Conservation (phyloP, 1,139 yeast genomes). For the Geotrichum cucujoidarum region DNA sequence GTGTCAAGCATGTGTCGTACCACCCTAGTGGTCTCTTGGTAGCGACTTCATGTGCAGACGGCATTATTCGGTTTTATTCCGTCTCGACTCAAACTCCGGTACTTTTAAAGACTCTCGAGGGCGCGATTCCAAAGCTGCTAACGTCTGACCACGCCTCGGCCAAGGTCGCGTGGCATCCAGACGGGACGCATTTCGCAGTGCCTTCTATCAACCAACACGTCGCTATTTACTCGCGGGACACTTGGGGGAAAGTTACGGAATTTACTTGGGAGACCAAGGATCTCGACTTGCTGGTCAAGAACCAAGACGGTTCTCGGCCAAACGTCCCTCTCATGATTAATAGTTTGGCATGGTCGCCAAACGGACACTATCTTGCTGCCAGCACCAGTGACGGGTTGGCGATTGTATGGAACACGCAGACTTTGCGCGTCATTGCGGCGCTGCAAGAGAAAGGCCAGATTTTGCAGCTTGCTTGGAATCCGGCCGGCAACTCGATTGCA, state of each 20-base stretch:
- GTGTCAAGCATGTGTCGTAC: slow-evolving; percentile 55
- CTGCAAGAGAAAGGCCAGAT: slow-evolving; percentile 19
- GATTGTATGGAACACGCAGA: slow-evolving; percentile 48
- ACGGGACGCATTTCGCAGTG: slow-evolving; percentile 59
- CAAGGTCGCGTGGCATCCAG: slow-evolving; percentile 54
- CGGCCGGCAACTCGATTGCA: slow-evolving; percentile 34
- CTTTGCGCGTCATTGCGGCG: background rate
- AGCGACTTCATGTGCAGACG: slow-evolving; percentile 62
- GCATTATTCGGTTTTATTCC: slow-evolving; percentile 60
- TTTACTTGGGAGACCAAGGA: slow-evolving; percentile 4
- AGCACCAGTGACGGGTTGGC: slow-evolving; percentile 47
- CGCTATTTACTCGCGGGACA: slow-evolving; percentile 33
- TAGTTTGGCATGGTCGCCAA: slow-evolving; percentile 56
- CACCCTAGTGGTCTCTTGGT: slow-evolving; percentile 56
- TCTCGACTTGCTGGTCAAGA: slow-evolving; percentile 10
- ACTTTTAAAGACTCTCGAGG: slow-evolving; percentile 42
- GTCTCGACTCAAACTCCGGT: slow-evolving; percentile 44
- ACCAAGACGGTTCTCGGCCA: slow-evolving; percentile 10
- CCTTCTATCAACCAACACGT: slow-evolving; percentile 44
- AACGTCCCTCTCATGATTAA: slow-evolving; percentile 36
- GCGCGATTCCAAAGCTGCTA: slow-evolving; percentile 35
- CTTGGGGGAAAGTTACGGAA: slow-evolving; percentile 20
- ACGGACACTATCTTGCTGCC: slow-evolving; percentile 53
- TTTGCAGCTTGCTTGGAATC: slow-evolving; percentile 37
- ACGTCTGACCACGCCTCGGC: slow-evolving; percentile 40